Base-by-base conservation (phyloP, 208 protist species). In the Trypanosoma lewisi region DNA sequence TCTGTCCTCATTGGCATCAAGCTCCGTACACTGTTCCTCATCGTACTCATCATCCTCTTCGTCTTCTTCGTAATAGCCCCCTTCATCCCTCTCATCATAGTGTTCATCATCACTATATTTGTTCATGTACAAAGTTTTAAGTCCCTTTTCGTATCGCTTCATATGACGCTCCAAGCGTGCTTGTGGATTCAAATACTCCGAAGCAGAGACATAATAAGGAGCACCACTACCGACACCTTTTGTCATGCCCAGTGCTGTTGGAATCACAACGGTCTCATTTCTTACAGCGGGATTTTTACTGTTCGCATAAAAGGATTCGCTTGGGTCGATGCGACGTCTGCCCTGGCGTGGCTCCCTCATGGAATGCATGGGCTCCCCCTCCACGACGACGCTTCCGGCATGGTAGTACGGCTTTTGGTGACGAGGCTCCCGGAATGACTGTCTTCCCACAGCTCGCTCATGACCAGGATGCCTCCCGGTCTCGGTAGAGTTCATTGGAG, bases 111-210 rank as follows among this genome's bases (percentile, higher is more conserved):
- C 39, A 28, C 23, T 37, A 19, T 54, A 28, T 36, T 25, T 39
- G 42, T 53, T 62, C 41, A 27, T 21, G 56, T 76, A 73, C 12
- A 69, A 59, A 19, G 61, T 65, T 42, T 66, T 76, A 33, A 91
- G 73, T 41, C 68, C 73, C 11, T 66, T 71, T 54, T 91, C 81
- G 28, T 83, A 82, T 5, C 70, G 67, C 30, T 74, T 73, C 31
- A 87, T 69, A 63, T 91, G 82, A 3, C 80, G 78, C 58, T 87
- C 70, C 36, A 91, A 71, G 3, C 85, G 75, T 25, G 63, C 62
- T 8, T 80, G 65, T 30, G 80, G 85, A 11, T 68, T 70, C 19
- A 87, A 58, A 64, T 80, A 72, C 50, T 60, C 33, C 49, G 73
- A 21, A 47, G 1, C 57, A 51, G 56, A 44, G 39, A 11, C 52